A percentile compares a stretch with the other conserved stretches of the same genome.
Evolutionary conservation across 805 yeast species (phyloP).

Genomic region (Teunomyces funiuensis): DNA sequence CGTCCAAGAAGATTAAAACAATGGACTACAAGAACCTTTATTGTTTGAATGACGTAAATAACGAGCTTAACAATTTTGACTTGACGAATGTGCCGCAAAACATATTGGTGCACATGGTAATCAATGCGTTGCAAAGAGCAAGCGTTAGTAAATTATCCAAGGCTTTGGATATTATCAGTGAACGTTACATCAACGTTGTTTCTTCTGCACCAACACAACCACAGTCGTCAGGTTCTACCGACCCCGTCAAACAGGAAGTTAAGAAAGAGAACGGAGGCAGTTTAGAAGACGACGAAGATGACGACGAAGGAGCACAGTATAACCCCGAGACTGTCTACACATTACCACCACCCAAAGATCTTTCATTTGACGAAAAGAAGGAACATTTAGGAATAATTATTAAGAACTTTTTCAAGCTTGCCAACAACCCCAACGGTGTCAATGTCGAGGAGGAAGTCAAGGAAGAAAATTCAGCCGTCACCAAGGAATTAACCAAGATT

Average conservation of each 20-base stretch:
- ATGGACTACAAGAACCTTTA: constrained; percentile 61
- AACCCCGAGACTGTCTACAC: constrained; percentile 46
- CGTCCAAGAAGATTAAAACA: constrained; percentile 27
- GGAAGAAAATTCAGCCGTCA: constrained; percentile 28
- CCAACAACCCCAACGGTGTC: constrained; percentile 28
- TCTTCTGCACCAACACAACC: constrained; percentile 11
- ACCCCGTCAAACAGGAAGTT: constrained; percentile 7
- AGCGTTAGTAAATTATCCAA: constrained; percentile 53
- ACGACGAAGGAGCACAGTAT: constrained; percentile 23
- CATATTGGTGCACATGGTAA: constrained; percentile 62
- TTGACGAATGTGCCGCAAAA: constrained; percentile 65
- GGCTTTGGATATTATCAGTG: constrained; percentile 67
- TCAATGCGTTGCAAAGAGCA: constrained; percentile 60
- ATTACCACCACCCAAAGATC: constrained; percentile 56
- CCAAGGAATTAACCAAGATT: constrained; percentile 55
- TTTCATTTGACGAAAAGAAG: constrained; percentile 55
- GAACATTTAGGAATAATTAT: constrained; percentile 57
- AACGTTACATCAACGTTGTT: constrained; percentile 56
- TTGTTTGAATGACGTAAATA: constrained; percentile 59
- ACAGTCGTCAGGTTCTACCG: constrained; percentile 8
- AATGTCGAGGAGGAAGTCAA: constrained; percentile 14
- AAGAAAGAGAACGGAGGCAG: constrained; percentile 3
- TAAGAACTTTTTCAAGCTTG: constrained; percentile 54
- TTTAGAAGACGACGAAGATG: constrained; percentile 17
- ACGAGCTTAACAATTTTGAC: constrained; percentile 67